Evolutionary conservation across 1,284 basidiomycete genomes (phyloP).

Genomic region (Trametes sp.): DNA sequence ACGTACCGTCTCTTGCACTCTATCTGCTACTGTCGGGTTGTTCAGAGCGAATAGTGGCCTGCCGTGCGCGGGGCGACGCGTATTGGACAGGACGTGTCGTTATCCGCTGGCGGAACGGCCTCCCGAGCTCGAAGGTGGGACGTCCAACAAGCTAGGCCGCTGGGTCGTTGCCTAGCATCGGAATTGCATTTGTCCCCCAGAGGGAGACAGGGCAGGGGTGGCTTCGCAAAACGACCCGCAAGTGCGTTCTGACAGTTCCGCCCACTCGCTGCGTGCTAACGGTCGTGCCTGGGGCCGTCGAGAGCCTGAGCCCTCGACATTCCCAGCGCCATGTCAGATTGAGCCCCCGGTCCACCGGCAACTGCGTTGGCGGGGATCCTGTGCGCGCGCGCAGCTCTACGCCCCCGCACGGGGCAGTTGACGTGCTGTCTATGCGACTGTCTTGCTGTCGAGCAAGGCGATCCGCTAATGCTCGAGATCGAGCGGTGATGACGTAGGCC

Average conservation of each 20-base stretch:
- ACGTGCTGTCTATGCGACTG: constrained; percentile 11
- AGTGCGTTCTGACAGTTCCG: constrained; percentile 4
- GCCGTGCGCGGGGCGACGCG: neutral
- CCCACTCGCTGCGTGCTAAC: constrained; percentile 1
- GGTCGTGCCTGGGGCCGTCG: constrained; percentile 12
- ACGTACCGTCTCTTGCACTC: neutral
- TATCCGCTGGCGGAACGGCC: neutral
- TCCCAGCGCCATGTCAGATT: constrained; percentile 21
- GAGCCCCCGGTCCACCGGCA: constrained; percentile 14
- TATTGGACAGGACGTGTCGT: constrained; percentile 10
- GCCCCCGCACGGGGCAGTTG: constrained; percentile 5
- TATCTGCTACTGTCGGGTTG: neutral
- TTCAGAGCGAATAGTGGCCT: neutral
- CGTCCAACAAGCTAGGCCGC: constrained; percentile 6
- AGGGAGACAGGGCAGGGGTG: constrained; percentile 18
- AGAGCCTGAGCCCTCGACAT: neutral
- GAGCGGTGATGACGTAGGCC: constrained; percentile 25
- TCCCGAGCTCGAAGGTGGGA: neutral
- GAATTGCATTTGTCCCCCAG: constrained; percentile 14
- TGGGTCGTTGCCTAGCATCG: neutral
- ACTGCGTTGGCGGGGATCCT: constrained; percentile 9
- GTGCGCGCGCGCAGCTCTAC: neutral
- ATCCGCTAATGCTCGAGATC: constrained; percentile 19
- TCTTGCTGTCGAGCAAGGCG: constrained; percentile 19
- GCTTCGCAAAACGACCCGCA: constrained; percentile 2